Conservation (phyloP, 73 alveolate species). For the Paramecium caudatum region DNA sequence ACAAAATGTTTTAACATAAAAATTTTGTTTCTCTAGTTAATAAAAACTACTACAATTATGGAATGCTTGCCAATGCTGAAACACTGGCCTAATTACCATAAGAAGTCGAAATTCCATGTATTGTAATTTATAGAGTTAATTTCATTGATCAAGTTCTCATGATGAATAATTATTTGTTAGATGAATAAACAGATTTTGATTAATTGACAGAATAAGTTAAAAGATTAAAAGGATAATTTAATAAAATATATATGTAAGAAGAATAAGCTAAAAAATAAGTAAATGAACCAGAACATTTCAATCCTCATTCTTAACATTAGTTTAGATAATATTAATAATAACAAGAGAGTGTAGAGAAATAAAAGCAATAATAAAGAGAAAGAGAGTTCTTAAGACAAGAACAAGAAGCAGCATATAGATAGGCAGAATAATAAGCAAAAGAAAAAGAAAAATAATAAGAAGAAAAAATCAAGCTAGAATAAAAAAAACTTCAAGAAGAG, state of each 20-base stretch:
- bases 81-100: slow-evolving; percentile 1
- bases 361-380: not conserved
- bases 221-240: not conserved
- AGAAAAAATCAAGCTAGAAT: not conserved
- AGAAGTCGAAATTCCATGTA: slow-evolving; percentile 13
- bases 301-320: not conserved
- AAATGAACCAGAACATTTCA: not conserved
- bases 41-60: not conserved
- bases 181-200: slow-evolving; percentile 1
- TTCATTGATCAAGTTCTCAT: not conserved
- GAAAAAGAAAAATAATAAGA: not conserved
- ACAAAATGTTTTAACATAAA: slow-evolving; percentile 38
- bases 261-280: slow-evolving; percentile 7
- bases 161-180: not conserved
- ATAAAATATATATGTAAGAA: not conserved
- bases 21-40: not conserved
- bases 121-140: slow-evolving; percentile 13
- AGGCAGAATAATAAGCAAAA: not conserved
- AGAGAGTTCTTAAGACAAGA: slow-evolving; percentile 5
- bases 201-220: not conserved
- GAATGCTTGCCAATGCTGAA: not conserved
- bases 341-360: not conserved
- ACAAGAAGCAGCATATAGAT: not conserved
- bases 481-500: not conserved
- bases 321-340: not conserved